Percentiles rank a stretch among this genome's conserved stretches.
Evolutionary conservation across 2,329 filamentous ascomycete species (phyloP).

Genomic region (Domatiomyces globalis): DNA sequence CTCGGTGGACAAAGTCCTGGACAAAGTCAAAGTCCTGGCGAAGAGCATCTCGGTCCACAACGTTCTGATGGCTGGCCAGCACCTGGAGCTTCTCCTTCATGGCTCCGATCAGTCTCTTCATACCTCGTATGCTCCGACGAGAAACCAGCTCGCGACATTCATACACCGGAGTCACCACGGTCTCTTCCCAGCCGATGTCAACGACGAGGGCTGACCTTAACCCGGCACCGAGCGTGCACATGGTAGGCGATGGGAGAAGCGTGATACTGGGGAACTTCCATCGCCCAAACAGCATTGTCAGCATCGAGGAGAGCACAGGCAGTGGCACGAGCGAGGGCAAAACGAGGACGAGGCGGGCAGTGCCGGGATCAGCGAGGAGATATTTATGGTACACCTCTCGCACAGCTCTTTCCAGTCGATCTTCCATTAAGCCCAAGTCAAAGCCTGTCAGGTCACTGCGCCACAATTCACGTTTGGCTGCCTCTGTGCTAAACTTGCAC

Average conservation of each 20-base stretch:
- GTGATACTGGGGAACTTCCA: slow-evolving; percentile 72
- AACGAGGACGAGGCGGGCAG: slow-evolving; percentile 59
- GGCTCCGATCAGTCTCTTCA: slow-evolving; percentile 54
- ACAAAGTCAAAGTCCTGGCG: slow-evolving; percentile 19
- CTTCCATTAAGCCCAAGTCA: slow-evolving; percentile 67
- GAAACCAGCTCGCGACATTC: slow-evolving; percentile 73
- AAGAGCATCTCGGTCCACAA: slow-evolving; percentile 4
- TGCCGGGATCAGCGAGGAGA: slow-evolving; percentile 46
- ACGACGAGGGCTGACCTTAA: slow-evolving; percentile 74
- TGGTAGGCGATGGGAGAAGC: slow-evolving; percentile 61
- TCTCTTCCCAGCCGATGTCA: slow-evolving; percentile 88
- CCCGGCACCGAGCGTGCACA: slow-evolving; percentile 63
- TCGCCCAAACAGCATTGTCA: slow-evolving; percentile 66
- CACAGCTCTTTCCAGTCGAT: slow-evolving; percentile 72
- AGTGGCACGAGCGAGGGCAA: slow-evolving; percentile 66
- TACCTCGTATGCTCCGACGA: slow-evolving; percentile 58
- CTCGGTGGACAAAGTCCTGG: slow-evolving; percentile 16
- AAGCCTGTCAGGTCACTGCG: slow-evolving; percentile 55
- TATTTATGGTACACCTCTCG: slow-evolving; percentile 71
- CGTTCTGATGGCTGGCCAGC: slow-evolving; percentile 8
- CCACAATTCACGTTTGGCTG: slow-evolving; percentile 56
- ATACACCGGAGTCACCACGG: slow-evolving; percentile 69
- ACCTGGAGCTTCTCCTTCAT: slow-evolving; percentile 36
- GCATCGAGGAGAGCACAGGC: slow-evolving; percentile 57
- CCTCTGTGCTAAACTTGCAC: slow-evolving; percentile 29